Base-by-base conservation (phyloP, 75 land plant species). In the Pseudotsuga menziesii region DNA sequence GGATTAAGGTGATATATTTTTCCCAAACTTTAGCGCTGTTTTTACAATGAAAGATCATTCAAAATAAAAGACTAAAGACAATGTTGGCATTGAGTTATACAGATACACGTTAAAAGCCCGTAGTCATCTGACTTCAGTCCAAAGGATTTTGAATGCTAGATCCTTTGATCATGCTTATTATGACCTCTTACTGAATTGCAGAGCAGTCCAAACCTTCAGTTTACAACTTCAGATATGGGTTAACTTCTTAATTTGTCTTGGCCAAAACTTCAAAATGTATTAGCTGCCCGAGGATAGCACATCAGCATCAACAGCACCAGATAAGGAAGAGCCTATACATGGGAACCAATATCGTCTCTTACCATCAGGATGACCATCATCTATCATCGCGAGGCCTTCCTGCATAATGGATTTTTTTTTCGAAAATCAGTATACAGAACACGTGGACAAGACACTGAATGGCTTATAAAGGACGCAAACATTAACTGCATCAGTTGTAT, bases 311-410 rank as follows among this genome's bases (percentile, higher is more conserved):
- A 23, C 57, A 82, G 77, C 69, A 32, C 73, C 80, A 39, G 83
- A 72, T 25, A 87, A 76, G 19, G 84, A 57, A 41, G 88, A 71
- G 44, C 97, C 88, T 35, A 92, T 84, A 80, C 99, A 96, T 57
- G 99, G 99, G 76, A 96, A 96, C 99, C 99, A 96, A 77, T 91
- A 94, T 55, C 94, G 88, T 22, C 94, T 87, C 80, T 79, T 90
- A 4, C 99, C 88, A 86, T 93, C 97, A 76, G 84, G 84, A 64
- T 94, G 91, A 23, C 99, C 99, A 85, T 96, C 97, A 84, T 96
- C 97, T 58, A 93, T 84, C 94, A 96, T 91, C 22, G 94, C 89
- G 64, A 96, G 88, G 69, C 99, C 99, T 75, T 96, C 99, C 98
- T 95, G 89, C 75, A 76, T 8, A 23, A 25, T 39, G n/a, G n/a